A percentile compares a stretch with the other conserved stretches of the same genome.
Evolutionary conservation across 2,329 filamentous ascomycete genomes (phyloP).

Genomic region (Cercospora janseana): DNA sequence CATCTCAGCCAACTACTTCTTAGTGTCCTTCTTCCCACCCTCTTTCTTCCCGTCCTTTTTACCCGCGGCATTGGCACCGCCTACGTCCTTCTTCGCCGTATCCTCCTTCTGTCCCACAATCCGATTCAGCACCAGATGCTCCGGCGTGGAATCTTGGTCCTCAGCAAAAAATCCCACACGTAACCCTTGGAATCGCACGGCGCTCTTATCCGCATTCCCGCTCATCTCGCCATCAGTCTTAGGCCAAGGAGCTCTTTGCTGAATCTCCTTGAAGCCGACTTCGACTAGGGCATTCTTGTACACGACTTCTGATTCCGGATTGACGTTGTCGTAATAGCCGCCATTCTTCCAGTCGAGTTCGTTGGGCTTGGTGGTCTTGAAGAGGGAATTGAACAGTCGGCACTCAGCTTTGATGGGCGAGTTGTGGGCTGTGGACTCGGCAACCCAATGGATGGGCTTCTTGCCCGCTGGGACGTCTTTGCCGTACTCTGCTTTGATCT

Average conservation of each 20-base stretch:
- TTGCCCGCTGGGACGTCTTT: constrained; percentile 58
- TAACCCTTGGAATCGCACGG: constrained; percentile 88
- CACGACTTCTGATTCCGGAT: constrained; percentile 78
- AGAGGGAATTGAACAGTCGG: constrained; percentile 76
- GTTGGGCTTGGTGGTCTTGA: constrained; percentile 81
- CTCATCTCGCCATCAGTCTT: constrained; percentile 69
- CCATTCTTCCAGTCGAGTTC: constrained; percentile 65
- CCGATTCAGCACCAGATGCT: constrained; percentile 82
- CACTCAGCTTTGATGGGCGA: constrained; percentile 66
- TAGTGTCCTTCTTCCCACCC: constrained; percentile 2
- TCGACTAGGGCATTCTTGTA: constrained; percentile 78
- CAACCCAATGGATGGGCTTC: constrained; percentile 82
- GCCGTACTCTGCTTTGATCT: constrained; percentile 64
- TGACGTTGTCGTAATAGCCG: constrained; percentile 80
- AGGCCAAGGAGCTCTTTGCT: constrained; percentile 73
- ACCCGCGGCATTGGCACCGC: neutral
- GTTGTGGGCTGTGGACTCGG: constrained; percentile 61
- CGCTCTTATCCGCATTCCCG: constrained; percentile 58
- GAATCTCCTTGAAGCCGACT: constrained; percentile 76
- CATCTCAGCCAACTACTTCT: neutral
- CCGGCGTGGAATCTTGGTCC: constrained; percentile 61
- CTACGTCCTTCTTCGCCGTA: constrained; percentile 57
- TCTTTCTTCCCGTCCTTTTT: constrained; percentile 3
- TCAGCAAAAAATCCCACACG: constrained; percentile 81
- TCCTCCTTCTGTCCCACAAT: constrained; percentile 93